Conservation (phyloP, 2,329 filamentous ascomycete species). For the Malbranchea zuffiana region DNA sequence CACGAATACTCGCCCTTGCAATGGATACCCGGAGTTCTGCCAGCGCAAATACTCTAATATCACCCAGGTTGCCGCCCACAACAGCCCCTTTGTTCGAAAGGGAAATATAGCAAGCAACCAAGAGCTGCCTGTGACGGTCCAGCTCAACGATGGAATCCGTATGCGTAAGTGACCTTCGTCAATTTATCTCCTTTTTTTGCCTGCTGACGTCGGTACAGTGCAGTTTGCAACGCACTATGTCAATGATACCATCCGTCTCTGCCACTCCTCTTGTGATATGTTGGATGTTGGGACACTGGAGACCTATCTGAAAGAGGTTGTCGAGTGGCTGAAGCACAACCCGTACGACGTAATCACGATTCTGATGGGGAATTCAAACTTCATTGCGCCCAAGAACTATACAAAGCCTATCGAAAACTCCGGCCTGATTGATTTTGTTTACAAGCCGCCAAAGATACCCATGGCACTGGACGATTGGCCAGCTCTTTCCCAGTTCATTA, state of each 20-base stretch:
- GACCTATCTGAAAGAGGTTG: slow-evolving; percentile 58
- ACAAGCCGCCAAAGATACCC: slow-evolving; percentile 58
- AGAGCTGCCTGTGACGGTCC: slow-evolving; percentile 52
- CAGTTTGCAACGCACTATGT: slow-evolving; percentile 49
- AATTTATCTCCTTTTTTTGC: neutral
- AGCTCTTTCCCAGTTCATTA: slow-evolving; percentile 64
- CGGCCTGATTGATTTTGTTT: slow-evolving; percentile 63
- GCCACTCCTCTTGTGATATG: slow-evolving; percentile 73
- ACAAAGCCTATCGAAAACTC: slow-evolving; percentile 57
- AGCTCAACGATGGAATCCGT: slow-evolving; percentile 63
- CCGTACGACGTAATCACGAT: slow-evolving; percentile 84
- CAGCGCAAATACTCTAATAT: slow-evolving; percentile 68
- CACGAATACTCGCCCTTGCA: slow-evolving; percentile 68
- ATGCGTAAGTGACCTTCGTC: slow-evolving; percentile 36
- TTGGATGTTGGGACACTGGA: slow-evolving; percentile 71
- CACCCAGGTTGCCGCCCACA: slow-evolving; percentile 66
- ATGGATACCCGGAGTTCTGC: slow-evolving; percentile 68
- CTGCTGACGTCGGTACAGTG: slow-evolving; percentile 29
- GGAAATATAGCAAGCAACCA: slow-evolving; percentile 72
- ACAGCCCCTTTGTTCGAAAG: slow-evolving; percentile 62
- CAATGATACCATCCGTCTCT: slow-evolving; percentile 59
- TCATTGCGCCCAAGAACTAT: slow-evolving; percentile 55
- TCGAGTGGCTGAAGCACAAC: slow-evolving; percentile 60
- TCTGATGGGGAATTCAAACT: slow-evolving; percentile 73
- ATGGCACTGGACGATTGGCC: slow-evolving; percentile 73